Percentiles rank a stretch among this genome's conserved stretches.
Conservation (phyloP, 2,329 filamentous ascomycete species). For the Epichloe glyceriae region DNA sequence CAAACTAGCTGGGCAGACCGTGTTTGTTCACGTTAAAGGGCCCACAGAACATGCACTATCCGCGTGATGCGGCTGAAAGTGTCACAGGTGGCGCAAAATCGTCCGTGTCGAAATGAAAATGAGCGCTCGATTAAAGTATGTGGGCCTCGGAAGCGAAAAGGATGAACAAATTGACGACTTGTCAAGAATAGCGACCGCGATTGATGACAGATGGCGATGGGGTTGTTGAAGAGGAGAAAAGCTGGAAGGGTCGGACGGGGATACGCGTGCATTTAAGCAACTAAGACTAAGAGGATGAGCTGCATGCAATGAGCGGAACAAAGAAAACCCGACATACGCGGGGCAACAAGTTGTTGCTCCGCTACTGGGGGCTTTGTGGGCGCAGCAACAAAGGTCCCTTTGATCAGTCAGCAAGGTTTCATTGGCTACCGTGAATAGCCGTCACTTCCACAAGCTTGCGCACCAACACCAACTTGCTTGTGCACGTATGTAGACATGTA, state of each 20-base stretch:
- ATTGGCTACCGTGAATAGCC: slow-evolving; percentile 21
- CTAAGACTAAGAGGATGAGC: background rate
- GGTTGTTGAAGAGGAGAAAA: slow-evolving; percentile 4
- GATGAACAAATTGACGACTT: background rate
- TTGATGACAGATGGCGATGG: slow-evolving; percentile 2
- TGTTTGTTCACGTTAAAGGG: slow-evolving; percentile 4
- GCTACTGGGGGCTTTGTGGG: too few relatives aligned
- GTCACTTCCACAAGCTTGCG: slow-evolving; percentile 3
- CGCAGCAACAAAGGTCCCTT: background rate
- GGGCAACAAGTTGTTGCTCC: too few relatives aligned
- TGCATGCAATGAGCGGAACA: background rate
- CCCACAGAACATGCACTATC: background rate
- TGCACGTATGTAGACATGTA: too few relatives aligned
- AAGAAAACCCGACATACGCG: background rate
- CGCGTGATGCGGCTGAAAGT: background rate
- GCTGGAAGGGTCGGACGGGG: background rate
- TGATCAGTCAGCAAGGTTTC: slow-evolving; percentile 1
- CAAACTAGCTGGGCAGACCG: background rate
- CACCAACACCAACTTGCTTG: too few relatives aligned
- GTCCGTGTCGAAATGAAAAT: background rate
- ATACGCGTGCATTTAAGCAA: slow-evolving; percentile 2
- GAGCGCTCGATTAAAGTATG: background rate
- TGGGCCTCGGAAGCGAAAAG: background rate
- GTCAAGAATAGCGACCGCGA: background rate
- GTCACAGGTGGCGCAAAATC: background rate